These are phyloP conservation scores for Oryza glumipatula DNA, from an alignment of 176 grass and related monocot species.

Conservation along the genomic window DNA sequence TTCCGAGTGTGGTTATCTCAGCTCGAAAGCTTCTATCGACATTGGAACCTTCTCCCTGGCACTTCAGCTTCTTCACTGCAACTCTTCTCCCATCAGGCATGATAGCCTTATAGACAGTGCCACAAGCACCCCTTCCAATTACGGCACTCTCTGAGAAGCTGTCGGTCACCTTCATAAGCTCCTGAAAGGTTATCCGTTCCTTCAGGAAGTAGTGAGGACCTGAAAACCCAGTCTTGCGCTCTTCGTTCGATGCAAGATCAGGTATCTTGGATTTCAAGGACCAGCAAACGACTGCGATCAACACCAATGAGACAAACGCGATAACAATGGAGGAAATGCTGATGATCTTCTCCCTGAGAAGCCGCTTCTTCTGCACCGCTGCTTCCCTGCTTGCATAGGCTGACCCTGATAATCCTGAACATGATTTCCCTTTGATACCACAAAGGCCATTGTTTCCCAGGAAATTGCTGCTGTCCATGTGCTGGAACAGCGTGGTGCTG, in stretches of 20 bases:
- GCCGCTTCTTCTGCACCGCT: slow-evolving; percentile 44
- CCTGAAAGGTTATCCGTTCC: slow-evolving; percentile 80
- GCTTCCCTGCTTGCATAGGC: slow-evolving; percentile 45
- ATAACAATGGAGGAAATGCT: slow-evolving; percentile 67
- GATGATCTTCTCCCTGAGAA: slow-evolving; percentile 79
- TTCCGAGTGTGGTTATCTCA: slow-evolving; percentile 96
- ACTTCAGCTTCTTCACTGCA: slow-evolving; percentile 90
- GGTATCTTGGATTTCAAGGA: slow-evolving; percentile 73
- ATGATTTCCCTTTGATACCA: slow-evolving; percentile 63
- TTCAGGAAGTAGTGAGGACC: slow-evolving; percentile 73
- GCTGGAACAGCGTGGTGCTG: slow-evolving; percentile 63
- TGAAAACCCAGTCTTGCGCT: slow-evolving; percentile 52
- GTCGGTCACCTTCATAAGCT: slow-evolving; percentile 76
- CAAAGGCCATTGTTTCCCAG: slow-evolving; percentile 82
- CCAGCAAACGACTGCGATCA: slow-evolving; percentile 85
- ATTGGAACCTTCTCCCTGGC: slow-evolving; percentile 75
- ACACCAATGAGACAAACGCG: slow-evolving; percentile 65
- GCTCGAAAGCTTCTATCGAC: slow-evolving; percentile 88
- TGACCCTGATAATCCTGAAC: slow-evolving; percentile 43
- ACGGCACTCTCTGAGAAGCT: slow-evolving; percentile 75
- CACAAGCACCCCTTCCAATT: slow-evolving; percentile 84
- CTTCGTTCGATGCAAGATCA: slow-evolving; percentile 57
- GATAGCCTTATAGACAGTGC: slow-evolving; percentile 87
- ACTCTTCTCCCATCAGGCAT: slow-evolving; percentile 69
- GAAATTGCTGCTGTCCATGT: slow-evolving; percentile 87